Base-by-base conservation (phyloP, 1,284 basidiomycete genomes). In the Fistulina hepatica region DNA sequence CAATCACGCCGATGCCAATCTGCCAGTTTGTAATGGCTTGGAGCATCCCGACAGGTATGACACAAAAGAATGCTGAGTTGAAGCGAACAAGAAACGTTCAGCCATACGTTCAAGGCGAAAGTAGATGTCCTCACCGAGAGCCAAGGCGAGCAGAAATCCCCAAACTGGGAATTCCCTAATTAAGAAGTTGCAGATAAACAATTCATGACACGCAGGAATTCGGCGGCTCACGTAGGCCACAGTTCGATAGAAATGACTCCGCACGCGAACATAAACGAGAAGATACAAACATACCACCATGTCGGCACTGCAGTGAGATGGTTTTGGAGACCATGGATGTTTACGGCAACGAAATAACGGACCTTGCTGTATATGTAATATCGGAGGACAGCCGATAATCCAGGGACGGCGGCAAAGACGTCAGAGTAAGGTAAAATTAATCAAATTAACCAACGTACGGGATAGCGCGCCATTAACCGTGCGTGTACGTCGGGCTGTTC, bases 401-500 rank as follows among this genome's bases (percentile, higher is more conserved):
- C 9, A 25, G 9, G 24, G 6, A 30, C 32, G 32, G n/a, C 32
- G 15, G 8, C 6, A 12, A 9, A 19, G 9, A 17, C 12, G 17
- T 6, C 12, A 7, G 21, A 19, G 32, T 19, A 6, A 9, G 16
- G 16, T 12, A 19, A 6, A n/a, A 33, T 5, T 12, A 13, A n/a
- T 8, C 9, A 19, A 19, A 15, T 11, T 11, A 33, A 17, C 5
- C 12, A 5, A 39, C 43, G 31, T 46, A 74, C 71, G 2, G 58
- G 66, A 54, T 89, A 89, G 37, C 64, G 60, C 10, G 69, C 60
- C 85, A 89, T 90, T 22, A 88, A 63, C 27, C 69, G 60, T 4
- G 69, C 66, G 49, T 89, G 83, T 22, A 89, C 70, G 52, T 89
- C 83, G 11, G 80, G 76, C 47, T 79, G 73, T 47, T 82, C 78